Conservation (phyloP, 257 asterid species). For the Verbascum thapsus region DNA sequence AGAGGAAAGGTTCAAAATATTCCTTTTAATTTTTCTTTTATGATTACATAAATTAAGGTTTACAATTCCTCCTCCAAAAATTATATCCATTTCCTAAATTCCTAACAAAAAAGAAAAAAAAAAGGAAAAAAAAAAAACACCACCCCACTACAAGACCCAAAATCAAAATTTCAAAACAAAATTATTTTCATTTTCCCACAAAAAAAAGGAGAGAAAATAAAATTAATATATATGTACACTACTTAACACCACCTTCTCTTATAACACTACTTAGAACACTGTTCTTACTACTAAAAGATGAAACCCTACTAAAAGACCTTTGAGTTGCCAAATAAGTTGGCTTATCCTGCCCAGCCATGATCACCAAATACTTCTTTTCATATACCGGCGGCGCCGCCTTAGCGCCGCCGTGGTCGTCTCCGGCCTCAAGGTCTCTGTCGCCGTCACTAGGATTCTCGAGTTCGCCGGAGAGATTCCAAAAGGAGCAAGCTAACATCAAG, state of each 20-base stretch:
- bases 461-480: constrained; percentile 42
- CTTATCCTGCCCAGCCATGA: constrained; percentile 60
- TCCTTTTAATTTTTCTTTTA: no score
- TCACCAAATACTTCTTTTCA: constrained; percentile 52
- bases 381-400: constrained; percentile 25
- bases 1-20: no score
- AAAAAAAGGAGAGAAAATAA: neutral
- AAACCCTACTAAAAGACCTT: constrained; percentile 26
- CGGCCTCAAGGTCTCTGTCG: constrained; percentile 31
- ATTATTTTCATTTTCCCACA: neutral
- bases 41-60: no score
- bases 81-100: no score
- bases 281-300: constrained; percentile 29
- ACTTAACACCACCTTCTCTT: neutral
- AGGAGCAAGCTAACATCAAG: constrained; percentile 49
- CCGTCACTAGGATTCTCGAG: neutral
- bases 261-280: constrained; percentile 12
- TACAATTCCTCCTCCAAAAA: no score
- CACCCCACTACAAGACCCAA: neutral
- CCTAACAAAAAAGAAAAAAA: no score
- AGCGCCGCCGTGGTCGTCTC: constrained; percentile 33
- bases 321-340: constrained; percentile 63
- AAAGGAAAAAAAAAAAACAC: no score
- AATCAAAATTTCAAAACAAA: neutral
- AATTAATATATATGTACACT: neutral